Base-by-base conservation (phyloP, 2,329 filamentous ascomycete genomes). In the Monosporascus cannonballus region DNA sequence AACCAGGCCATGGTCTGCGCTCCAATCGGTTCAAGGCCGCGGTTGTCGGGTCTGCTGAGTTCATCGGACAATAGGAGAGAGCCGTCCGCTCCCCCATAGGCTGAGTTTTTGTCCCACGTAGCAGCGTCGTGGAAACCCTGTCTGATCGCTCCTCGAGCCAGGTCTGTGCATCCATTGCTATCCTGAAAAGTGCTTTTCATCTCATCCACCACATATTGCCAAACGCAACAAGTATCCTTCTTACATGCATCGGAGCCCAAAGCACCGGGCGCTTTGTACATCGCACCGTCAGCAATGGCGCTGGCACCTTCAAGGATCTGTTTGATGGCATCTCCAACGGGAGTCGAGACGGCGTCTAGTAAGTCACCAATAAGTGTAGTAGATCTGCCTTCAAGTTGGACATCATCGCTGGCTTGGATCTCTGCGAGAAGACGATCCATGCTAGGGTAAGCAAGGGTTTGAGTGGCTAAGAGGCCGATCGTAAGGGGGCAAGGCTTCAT, bases 51-150 rank as follows among this genome's bases (percentile, higher is more conserved):
- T 4, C 74, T 67, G 2, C 48, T 36, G 2, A 72, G 60, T 62
- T 77, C 75, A 22, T 63, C 58, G 14, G 66, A 66, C 18, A 76
- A 62, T 3, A 77, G 60, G 15, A 78, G 61, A 11, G 72, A 75
- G 6, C 75, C 76, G 54, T 78, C 75, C 1, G 74, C 75, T 11
- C 76, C 75, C 22, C 73, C 73, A 50, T 64, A 67, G 17, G 63
- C 34, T 0, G 69, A 67, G 37, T 63, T 61, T 57, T 63, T 66
- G 53, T 68, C 67, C 73, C 72, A 77, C 4, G 68, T 68, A 15
- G 64, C 74, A 1, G 74, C 73, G 54, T 77, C 75, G 59, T 78
- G 75, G 61, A 77, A 78, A 9, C 73, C 73, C 6, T 72, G 65
- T 17, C 75, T 71, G 54, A 77, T 71, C 18, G 74, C 74, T 4